Evolutionary conservation across 164 flowering plant species (phyloP).

Genomic region (Litsea cubeba): DNA sequence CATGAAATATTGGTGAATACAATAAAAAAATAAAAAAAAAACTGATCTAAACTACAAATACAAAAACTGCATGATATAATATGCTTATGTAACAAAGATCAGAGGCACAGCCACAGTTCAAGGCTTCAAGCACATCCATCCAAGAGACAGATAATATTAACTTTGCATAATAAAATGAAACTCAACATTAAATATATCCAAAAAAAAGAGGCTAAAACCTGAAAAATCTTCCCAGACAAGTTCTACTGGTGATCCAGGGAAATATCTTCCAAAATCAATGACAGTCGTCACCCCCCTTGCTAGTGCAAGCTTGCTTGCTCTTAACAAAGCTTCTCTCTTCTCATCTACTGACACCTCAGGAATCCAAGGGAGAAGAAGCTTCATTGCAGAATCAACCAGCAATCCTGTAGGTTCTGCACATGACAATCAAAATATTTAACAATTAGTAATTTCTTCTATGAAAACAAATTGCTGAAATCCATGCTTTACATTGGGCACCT

Average conservation of each 20-base stretch:
- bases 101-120: background rate
- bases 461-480: background rate
- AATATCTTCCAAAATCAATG: constrained; percentile 91
- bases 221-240: constrained; percentile 83
- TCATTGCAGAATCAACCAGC: constrained; percentile 91
- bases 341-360: constrained; percentile 74
- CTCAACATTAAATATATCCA: background rate
- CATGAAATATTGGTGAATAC: background rate
- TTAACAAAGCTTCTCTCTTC: constrained; percentile 74
- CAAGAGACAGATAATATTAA: background rate
- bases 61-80: background rate
- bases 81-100: background rate
- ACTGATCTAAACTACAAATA: background rate
- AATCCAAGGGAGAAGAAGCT: constrained; percentile 44
- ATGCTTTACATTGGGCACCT: background rate
- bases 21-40: too few species aligned
- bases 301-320: constrained; percentile 78
- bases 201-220: constrained; percentile 36
- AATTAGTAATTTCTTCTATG: background rate
- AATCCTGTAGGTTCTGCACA: constrained; percentile 86
- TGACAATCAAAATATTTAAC: background rate
- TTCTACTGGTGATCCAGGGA: constrained; percentile 61
- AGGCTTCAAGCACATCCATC: background rate
- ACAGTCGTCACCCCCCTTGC: constrained; percentile 88
- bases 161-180: constrained; percentile 1